Conservation (phyloP, 371 early-diverging fungal genomes). For the Syncephalastrum monosporum region DNA sequence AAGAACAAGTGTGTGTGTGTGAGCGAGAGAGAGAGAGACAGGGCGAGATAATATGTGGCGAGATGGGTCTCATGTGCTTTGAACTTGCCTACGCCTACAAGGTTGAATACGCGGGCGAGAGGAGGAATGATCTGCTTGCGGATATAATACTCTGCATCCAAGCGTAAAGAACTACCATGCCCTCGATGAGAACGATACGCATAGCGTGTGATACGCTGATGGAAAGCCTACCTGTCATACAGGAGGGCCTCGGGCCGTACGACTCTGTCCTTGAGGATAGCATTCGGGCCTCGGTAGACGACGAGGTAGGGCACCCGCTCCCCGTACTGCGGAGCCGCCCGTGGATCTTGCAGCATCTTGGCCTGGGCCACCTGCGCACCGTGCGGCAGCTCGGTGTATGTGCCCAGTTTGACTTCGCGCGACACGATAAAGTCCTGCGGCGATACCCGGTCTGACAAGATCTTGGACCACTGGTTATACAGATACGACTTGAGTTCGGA, state of each 20-base stretch:
- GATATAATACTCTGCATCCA: constrained; percentile 83
- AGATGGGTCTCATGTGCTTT: not conserved
- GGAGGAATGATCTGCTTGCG: constrained; percentile 83
- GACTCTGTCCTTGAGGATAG: constrained; percentile 70
- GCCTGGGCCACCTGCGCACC: constrained; percentile 73
- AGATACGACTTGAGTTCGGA: constrained; percentile 76
- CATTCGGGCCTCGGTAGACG: constrained; percentile 63
- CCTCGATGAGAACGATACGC: too few species aligned
- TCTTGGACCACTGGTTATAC: constrained; percentile 65
- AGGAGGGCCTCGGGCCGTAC: constrained; percentile 68
- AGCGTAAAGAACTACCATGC: constrained; percentile 43
- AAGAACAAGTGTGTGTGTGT: not conserved
- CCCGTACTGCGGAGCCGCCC: constrained; percentile 81
- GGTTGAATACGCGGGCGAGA: constrained; percentile 72
- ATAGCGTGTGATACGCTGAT: not conserved
- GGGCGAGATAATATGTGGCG: not conserved
- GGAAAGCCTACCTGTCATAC: constrained; percentile 37
- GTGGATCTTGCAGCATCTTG: constrained; percentile 64
- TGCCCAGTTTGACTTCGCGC: constrained; percentile 78
- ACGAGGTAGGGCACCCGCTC: constrained; percentile 91
- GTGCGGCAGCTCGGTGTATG: constrained; percentile 57
- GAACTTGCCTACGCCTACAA: constrained; percentile 68
- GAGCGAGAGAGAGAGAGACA: not conserved
- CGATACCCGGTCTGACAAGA: constrained; percentile 66
- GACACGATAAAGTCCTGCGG: constrained; percentile 83